A percentile compares a stretch with the other conserved stretches of the same genome.
Evolutionary conservation across 2,329 filamentous ascomycete genomes (phyloP).

Genomic region (Penicillium concentricum): DNA sequence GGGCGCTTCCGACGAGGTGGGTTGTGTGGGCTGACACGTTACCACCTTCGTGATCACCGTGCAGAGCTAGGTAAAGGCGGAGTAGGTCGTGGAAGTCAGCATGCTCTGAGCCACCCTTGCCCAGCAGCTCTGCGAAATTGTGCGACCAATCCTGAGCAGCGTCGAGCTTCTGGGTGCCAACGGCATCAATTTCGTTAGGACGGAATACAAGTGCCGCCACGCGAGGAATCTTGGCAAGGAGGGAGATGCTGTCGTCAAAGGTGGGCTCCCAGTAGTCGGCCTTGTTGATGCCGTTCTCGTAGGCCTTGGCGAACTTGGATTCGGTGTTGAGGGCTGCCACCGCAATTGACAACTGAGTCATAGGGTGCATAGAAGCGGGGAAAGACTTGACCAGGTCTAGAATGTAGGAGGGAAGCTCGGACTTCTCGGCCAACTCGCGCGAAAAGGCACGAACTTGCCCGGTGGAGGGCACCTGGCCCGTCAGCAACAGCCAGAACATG

Average conservation of each 20-base stretch:
- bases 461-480: constrained; percentile 82
- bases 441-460: constrained; percentile 80
- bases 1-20: constrained; percentile 89
- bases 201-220: constrained; percentile 98
- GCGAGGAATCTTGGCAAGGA: constrained; percentile 93
- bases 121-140: constrained; percentile 96
- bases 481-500: constrained; percentile 99
- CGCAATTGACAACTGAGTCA: constrained; percentile 96
- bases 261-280: constrained; percentile 98
- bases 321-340: constrained; percentile 96
- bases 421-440: constrained; percentile 82
- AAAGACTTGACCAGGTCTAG: constrained; percentile 86
- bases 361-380: constrained; percentile 87
- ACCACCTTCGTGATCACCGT: constrained; percentile 96
- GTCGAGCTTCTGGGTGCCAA: constrained; percentile 73
- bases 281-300: constrained; percentile 88
- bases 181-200: constrained; percentile 72
- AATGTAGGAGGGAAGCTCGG: constrained; percentile 77
- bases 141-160: constrained; percentile 92
- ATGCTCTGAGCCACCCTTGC: constrained; percentile 82
- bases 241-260: constrained; percentile 89
- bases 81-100: constrained; percentile 78
- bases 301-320: constrained; percentile 88
- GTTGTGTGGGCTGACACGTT: constrained; percentile 96
- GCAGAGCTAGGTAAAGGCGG: constrained; percentile 88